These are phyloP conservation scores for Fusarium longipes DNA, from an alignment of 2,329 filamentous ascomycete genomes.

Conservation along the genomic window DNA sequence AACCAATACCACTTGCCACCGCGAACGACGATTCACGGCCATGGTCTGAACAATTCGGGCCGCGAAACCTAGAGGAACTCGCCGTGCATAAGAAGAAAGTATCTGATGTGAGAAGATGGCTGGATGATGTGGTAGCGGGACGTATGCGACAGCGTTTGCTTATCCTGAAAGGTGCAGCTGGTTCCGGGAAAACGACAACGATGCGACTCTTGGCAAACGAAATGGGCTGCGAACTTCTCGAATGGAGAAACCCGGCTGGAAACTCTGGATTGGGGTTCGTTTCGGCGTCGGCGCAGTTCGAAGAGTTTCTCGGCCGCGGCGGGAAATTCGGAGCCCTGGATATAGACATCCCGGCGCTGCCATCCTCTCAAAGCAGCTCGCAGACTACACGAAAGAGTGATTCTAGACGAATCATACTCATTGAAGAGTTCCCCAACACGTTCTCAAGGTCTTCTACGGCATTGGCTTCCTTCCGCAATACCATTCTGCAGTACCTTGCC, in stretches of 20 bases:
- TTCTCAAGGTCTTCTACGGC: constrained; percentile 73
- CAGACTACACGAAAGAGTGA: constrained; percentile 32
- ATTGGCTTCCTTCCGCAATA: constrained; percentile 77
- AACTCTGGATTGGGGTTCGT: constrained; percentile 69
- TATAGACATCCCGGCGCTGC: constrained; percentile 47
- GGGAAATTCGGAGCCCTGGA: constrained; percentile 82
- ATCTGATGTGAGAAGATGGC: constrained; percentile 83
- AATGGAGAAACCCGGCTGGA: constrained; percentile 88
- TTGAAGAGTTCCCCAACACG: constrained; percentile 86
- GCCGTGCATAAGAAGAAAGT: constrained; percentile 97
- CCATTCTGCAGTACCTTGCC: constrained; percentile 80
- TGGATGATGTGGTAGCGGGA: constrained; percentile 78
- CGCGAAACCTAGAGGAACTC: constrained; percentile 80
- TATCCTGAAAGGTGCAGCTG: constrained; percentile 89
- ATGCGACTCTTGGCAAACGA: constrained; percentile 80
- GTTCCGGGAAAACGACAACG: constrained; percentile 93
- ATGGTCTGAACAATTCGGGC: constrained; percentile 89
- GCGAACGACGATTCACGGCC: constrained; percentile 72
- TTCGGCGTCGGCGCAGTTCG: constrained; percentile 83
- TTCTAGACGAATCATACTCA: constrained; percentile 70
- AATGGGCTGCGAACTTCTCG: constrained; percentile 80
- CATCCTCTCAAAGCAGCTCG: constrained; percentile 43
- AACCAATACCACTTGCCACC: constrained; percentile 44
- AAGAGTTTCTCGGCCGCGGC: constrained; percentile 87
- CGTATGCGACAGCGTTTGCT: constrained; percentile 76